Base-by-base conservation (phyloP, 2,329 filamentous ascomycete genomes). In the Fusarium guadeloupense region DNA sequence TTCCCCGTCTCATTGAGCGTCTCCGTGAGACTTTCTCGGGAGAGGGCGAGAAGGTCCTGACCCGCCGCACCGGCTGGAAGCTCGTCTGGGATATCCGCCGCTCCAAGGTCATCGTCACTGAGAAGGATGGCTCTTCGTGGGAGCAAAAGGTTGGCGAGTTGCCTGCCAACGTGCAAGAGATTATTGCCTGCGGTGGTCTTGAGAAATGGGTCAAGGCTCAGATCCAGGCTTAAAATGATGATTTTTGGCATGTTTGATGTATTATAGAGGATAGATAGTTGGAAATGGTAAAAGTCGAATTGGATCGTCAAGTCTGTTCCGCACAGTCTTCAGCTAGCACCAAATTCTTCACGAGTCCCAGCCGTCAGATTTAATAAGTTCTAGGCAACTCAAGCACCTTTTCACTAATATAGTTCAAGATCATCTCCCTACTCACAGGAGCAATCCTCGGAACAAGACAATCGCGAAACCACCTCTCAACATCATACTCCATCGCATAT, bases 81-180 rank as follows among this genome's bases (percentile, higher is more conserved):
- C 80, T 96, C 23, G 81, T 84, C 5, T 96, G 92, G 92, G 92
- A 97, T 74, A 86, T 96, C 10, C 78, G 83, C 54, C 80, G 89
- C 54, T 91, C 87, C 74, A 85, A 83, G 68, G 88, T 96, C 6
- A 82, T 83, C 1, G 83, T 96, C 1, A 84, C 85, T 17, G 91
- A 96, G 77, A 88, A 86, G 49, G 81, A 81, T 39, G 90, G 90
- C 1, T 72, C 81, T 51, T 84, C 77, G 31, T 97, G 92, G 92
- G 89, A 81, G 44, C 85, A 95, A 72, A 91, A 89, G 77, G 92
- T 96, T 1, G 91, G 91, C 8, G 90, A 95, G 79, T 73, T 96
- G 60, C 90, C 92, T 13, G 86, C 90, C 0, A 96, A 94, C 71
- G 90, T 97, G 50, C 93, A 97, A 74, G 90, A 91, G 70, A 93